Evolutionary conservation across 805 yeast genomes (phyloP).

Genomic region (Metschnikowia peoriensis): DNA sequence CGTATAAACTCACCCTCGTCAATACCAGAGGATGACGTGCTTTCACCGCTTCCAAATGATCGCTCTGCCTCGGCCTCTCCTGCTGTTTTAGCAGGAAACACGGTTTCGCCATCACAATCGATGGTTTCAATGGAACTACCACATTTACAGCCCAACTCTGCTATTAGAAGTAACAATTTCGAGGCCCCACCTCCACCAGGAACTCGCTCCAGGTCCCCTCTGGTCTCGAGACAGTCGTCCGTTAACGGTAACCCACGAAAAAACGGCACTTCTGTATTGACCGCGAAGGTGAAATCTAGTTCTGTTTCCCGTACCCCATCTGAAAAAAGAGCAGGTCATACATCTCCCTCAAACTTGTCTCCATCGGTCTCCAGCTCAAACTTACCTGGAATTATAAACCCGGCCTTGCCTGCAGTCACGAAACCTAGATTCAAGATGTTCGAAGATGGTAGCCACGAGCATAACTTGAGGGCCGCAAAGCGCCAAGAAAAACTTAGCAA

Average conservation of each 20-base stretch:
- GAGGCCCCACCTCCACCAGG: background rate
- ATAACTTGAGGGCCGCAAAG: slow-evolving; percentile 69
- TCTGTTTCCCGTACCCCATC: slow-evolving; percentile 23
- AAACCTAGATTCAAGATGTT: slow-evolving; percentile 52
- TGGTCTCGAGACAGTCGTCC: slow-evolving; percentile 21
- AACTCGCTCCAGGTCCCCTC: slow-evolving; percentile 11
- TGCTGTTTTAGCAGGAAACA: background rate
- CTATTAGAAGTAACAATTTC: no score
- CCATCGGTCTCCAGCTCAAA: slow-evolving; percentile 14
- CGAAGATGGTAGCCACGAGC: slow-evolving; percentile 79
- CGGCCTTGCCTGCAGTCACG: slow-evolving; percentile 7
- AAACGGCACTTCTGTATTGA: slow-evolving; percentile 4
- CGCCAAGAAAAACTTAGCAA: slow-evolving; percentile 74
- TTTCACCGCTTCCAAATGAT: slow-evolving; percentile 19
- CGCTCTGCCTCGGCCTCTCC: slow-evolving; percentile 16
- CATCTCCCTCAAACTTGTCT: slow-evolving; percentile 10
- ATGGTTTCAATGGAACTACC: slow-evolving; percentile 5
- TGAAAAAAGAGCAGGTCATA: slow-evolving; percentile 15
- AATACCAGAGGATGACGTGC: slow-evolving; percentile 17
- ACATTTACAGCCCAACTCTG: background rate
- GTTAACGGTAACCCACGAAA: slow-evolving; percentile 14
- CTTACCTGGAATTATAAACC: slow-evolving; percentile 11
- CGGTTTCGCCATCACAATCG: slow-evolving; percentile 6
- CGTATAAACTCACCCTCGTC: no score
- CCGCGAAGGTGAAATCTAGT: slow-evolving; percentile 14